A percentile compares a stretch with the other conserved stretches of the same genome.
These are phyloP conservation scores for Myochromella boudieri DNA, from an alignment of 768 basidiomycete species.

Conservation along the genomic window DNA sequence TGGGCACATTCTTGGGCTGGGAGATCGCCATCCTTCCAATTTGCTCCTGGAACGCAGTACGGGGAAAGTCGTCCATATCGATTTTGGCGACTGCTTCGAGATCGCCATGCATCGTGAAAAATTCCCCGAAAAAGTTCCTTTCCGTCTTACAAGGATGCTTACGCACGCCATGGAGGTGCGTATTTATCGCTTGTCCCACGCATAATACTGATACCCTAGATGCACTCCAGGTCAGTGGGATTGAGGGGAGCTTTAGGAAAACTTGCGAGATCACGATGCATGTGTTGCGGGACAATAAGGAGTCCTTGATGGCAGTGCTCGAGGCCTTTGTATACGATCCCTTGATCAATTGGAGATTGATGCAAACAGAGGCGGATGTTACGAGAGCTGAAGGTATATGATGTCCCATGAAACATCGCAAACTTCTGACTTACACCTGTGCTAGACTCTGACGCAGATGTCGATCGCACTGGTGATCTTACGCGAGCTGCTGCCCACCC, in stretches of 20 bases:
- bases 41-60: constrained; percentile 87
- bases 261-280: constrained; percentile 98
- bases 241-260: constrained; percentile 94
- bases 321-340: constrained; percentile 99
- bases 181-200: neutral
- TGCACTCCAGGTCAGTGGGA: constrained; percentile 80
- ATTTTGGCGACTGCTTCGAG: constrained; percentile 98
- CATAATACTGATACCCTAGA: constrained; percentile 4
- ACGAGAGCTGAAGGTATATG: constrained; percentile 64
- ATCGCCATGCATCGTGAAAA: constrained; percentile 98
- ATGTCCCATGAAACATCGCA: constrained; percentile 4
- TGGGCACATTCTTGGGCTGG: constrained; percentile 94
- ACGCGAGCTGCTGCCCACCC: constrained; percentile 70
- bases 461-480: constrained; percentile 60
- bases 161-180: constrained; percentile 98
- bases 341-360: constrained; percentile 93
- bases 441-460: constrained; percentile 44
- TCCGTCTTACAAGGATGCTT: constrained; percentile 97
- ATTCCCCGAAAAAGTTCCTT: constrained; percentile 98
- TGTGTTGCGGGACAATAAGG: constrained; percentile 94
- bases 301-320: constrained; percentile 97
- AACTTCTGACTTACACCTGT: constrained; percentile 9
- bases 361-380: constrained; percentile 78
- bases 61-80: constrained; percentile 95
- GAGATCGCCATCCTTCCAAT: constrained; percentile 98